A percentile compares a stretch with the other conserved stretches of the same genome.
Evolutionary conservation across 2,329 filamentous ascomycete genomes (phyloP).

Genomic region (Aspergillus sp.): DNA sequence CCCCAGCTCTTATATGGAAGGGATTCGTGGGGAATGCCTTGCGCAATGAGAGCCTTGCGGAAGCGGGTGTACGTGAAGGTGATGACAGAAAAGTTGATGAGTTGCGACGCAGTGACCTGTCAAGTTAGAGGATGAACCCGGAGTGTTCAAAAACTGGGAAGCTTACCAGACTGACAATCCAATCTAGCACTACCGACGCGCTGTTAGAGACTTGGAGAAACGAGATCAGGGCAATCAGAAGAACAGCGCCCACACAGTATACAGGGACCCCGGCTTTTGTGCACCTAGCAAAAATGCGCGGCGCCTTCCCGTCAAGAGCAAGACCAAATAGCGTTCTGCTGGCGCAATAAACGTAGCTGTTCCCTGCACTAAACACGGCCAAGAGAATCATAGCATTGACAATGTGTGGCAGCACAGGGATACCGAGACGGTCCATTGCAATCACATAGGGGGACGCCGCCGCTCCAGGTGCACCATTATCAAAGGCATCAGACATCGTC

Average conservation of each 20-base stretch:
- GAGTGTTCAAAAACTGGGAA: background rate
- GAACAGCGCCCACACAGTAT: slow-evolving; percentile 67
- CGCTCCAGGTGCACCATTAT: slow-evolving; percentile 60
- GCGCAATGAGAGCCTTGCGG: slow-evolving; percentile 65
- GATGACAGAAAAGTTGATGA: slow-evolving; percentile 71
- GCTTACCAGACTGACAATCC: slow-evolving; percentile 65
- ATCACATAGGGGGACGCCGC: slow-evolving; percentile 69
- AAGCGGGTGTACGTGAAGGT: slow-evolving; percentile 72
- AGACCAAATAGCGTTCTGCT: slow-evolving; percentile 68
- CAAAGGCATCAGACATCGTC: slow-evolving; percentile 61
- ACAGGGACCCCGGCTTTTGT: slow-evolving; percentile 68
- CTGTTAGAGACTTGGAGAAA: slow-evolving; percentile 71
- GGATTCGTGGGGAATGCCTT: slow-evolving; percentile 65
- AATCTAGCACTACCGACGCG: slow-evolving; percentile 66
- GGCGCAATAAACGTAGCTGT: slow-evolving; percentile 67
- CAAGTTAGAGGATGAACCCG: background rate
- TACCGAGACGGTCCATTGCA: slow-evolving; percentile 66
- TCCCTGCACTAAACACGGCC: slow-evolving; percentile 67
- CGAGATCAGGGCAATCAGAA: slow-evolving; percentile 67
- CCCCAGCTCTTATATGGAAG: slow-evolving; percentile 69
- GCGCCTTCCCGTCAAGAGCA: slow-evolving; percentile 68
- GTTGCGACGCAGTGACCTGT: slow-evolving; percentile 67
- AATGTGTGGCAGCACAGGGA: slow-evolving; percentile 65
- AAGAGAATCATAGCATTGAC: slow-evolving; percentile 72
- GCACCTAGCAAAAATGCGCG: slow-evolving; percentile 64